Conservation (phyloP, 140 eudicot species). For the Erigeron philadelphicus region DNA sequence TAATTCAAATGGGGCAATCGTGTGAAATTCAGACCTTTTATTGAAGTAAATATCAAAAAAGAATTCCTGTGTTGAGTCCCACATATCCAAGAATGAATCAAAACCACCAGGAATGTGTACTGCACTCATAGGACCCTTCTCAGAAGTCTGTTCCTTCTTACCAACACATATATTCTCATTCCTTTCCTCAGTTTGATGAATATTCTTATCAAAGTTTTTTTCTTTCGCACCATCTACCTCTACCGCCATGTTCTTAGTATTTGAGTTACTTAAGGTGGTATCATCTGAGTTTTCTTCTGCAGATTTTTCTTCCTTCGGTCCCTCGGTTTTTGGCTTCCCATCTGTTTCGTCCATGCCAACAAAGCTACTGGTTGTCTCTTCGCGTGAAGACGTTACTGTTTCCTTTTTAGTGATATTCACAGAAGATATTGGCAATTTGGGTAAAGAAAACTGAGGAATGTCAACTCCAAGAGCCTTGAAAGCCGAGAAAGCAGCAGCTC, state of each 20-base stretch:
- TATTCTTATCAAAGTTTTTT: slow-evolving; percentile 11
- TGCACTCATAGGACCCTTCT: slow-evolving; percentile 71
- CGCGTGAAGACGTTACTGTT: slow-evolving; percentile 45
- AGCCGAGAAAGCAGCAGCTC: slow-evolving; percentile 93
- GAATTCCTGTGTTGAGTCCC: slow-evolving; percentile 56
- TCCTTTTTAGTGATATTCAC: slow-evolving; percentile 35
- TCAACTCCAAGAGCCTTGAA: slow-evolving; percentile 93
- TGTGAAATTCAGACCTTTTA: slow-evolving; percentile 58
- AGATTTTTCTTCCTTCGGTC: slow-evolving; percentile 26
- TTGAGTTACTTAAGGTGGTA: slow-evolving; percentile 26
- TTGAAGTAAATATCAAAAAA: slow-evolving; percentile 75
- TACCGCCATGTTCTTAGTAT: slow-evolving; percentile 19
- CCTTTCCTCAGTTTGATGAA: slow-evolving; percentile 35
- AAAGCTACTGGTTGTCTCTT: slow-evolving; percentile 45
- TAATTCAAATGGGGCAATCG: slow-evolving; percentile 62
- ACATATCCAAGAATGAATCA: slow-evolving; percentile 69
- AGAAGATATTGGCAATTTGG: slow-evolving; percentile 34
- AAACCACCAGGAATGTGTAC: slow-evolving; percentile 60
- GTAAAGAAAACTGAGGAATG: slow-evolving; percentile 54
- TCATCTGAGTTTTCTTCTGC: slow-evolving; percentile 36
- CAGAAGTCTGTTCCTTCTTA: slow-evolving; percentile 39
- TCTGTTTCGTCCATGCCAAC: slow-evolving; percentile 27
- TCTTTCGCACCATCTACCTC: slow-evolving; percentile 4
- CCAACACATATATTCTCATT: slow-evolving; percentile 35
- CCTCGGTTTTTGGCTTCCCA: slow-evolving; percentile 29